These are phyloP conservation scores for Ceratobasidium sp. DNA, from an alignment of 1,284 basidiomycete genomes.

Conservation along the genomic window DNA sequence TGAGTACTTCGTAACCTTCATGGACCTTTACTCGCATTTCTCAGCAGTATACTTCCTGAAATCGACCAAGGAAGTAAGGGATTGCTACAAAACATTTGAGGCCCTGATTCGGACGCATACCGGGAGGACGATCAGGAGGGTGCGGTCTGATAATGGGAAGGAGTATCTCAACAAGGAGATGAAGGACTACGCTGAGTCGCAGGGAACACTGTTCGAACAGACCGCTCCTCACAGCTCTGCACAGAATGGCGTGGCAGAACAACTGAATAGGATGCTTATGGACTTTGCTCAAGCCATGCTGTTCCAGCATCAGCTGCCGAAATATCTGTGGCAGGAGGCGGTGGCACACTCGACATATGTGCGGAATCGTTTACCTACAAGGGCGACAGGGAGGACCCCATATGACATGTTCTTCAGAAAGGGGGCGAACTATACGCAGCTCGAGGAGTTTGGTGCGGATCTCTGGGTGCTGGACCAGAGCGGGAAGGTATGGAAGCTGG, in stretches of 20 bases:
- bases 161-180: conserved; percentile 49
- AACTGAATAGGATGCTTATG: background rate
- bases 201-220: conserved; percentile 47
- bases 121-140: conserved; percentile 33
- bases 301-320: background rate
- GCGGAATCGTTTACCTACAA: background rate
- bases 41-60: conserved; percentile 44
- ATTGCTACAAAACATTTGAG: conserved; percentile 50
- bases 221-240: background rate
- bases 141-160: conserved; percentile 49
- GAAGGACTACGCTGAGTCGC: conserved; percentile 14
- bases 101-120: conserved; percentile 50
- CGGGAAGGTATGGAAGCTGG: background rate
- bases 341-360: background rate
- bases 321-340: background rate
- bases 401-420: background rate
- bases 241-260: background rate
- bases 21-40: conserved; percentile 40
- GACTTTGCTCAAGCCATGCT: background rate
- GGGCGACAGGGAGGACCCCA: background rate
- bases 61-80: conserved; percentile 50
- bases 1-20: conserved; percentile 1
- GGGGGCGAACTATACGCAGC: background rate
- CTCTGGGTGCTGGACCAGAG: background rate
- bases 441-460: conserved; percentile 10